A percentile compares a stretch with the other conserved stretches of the same genome.
phyloP scores from a whole-genome alignment of 768 basidiomycete genomes.

The Russula compacta region DNA sequence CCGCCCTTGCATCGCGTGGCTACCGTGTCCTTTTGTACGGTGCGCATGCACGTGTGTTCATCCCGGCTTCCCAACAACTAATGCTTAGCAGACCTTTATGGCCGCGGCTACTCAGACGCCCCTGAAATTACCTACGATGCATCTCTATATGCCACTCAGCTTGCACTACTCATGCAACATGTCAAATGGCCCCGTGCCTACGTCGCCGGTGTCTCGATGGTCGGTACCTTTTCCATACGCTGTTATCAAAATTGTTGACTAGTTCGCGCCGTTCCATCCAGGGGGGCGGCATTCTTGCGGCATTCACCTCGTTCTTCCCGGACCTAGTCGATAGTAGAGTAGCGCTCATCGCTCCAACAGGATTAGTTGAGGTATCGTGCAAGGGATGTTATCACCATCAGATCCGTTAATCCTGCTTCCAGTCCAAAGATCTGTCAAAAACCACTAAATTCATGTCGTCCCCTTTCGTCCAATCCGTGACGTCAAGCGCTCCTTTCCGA shows the following conservation, averaged over 20 bases:
- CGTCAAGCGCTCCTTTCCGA: slow-evolving; percentile 54
- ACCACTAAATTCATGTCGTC: slow-evolving; percentile 74
- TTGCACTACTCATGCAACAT: slow-evolving; percentile 78
- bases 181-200: slow-evolving; percentile 59
- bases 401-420: not conserved
- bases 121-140: slow-evolving; percentile 61
- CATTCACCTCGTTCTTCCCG: slow-evolving; percentile 65
- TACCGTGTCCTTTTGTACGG: slow-evolving; percentile 73
- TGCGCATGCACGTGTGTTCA: slow-evolving; percentile 23
- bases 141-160: slow-evolving; percentile 59
- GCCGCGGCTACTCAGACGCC: slow-evolving; percentile 76
- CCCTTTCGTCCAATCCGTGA: slow-evolving; percentile 57
- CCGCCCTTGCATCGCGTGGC: slow-evolving; percentile 49
- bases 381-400: not conserved
- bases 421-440: slow-evolving; percentile 60
- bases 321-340: slow-evolving; percentile 57
- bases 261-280: slow-evolving; percentile 23
- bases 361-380: slow-evolving; percentile 51
- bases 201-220: slow-evolving; percentile 72
- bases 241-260: not conserved
- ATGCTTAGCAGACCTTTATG: slow-evolving; percentile 54
- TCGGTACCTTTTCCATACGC: slow-evolving; percentile 22
- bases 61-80: not conserved
- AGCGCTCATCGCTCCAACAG: slow-evolving; percentile 59
- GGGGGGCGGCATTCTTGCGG: slow-evolving; percentile 68